Evolutionary conservation across 768 basidiomycete genomes (phyloP).

Genomic region (Boletus rubescentipes): DNA sequence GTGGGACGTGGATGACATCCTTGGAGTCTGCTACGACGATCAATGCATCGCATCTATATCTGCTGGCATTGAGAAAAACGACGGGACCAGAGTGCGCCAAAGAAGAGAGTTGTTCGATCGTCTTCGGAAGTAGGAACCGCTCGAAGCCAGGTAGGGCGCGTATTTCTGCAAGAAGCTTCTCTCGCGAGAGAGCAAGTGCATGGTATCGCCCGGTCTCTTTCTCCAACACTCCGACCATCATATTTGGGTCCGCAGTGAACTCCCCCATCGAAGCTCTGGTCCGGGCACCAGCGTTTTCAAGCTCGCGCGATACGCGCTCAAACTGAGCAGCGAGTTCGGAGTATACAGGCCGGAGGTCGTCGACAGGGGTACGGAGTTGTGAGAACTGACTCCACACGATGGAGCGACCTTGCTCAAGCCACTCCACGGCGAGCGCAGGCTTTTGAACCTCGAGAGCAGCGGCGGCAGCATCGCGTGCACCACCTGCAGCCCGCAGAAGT

Average conservation of each 20-base stretch:
- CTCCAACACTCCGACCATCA: not conserved
- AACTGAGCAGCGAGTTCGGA: not conserved
- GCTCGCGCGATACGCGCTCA: not conserved
- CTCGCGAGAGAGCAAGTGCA: not conserved
- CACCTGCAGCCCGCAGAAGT: conserved; percentile 5
- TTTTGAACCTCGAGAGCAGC: not conserved
- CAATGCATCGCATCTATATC: not conserved
- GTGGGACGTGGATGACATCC: not conserved
- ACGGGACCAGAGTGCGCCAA: not conserved
- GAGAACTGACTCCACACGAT: not conserved
- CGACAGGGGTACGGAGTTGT: not conserved
- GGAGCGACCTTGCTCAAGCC: conserved; percentile 3
- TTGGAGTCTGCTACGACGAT: not conserved
- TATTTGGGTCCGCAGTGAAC: too few species aligned
- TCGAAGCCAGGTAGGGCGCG: not conserved
- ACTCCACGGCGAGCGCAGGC: conserved; percentile 1
- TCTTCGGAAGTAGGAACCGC: not conserved
- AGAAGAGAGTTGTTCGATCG: not conserved
- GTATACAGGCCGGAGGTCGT: not conserved
- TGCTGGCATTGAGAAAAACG: not conserved
- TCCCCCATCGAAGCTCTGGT: too few species aligned
- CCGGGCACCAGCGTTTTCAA: not conserved
- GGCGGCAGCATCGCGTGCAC: conserved; percentile 15
- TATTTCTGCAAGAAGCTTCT: not conserved
- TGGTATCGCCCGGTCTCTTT: not conserved